Evolutionary conservation across 257 asterid genomes (phyloP).

Genomic region (Catharanthus roseus): DNA sequence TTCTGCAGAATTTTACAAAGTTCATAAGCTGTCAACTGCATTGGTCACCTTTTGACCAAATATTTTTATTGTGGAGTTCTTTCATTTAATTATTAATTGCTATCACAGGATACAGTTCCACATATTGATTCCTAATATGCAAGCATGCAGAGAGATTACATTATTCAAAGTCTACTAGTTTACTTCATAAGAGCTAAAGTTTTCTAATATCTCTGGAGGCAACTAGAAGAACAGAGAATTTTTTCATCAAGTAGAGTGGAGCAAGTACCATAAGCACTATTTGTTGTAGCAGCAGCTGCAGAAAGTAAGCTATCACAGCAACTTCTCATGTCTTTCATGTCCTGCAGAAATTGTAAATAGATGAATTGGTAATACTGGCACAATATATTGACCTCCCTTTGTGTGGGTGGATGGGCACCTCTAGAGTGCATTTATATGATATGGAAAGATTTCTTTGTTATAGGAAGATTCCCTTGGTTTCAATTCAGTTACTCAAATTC

Average conservation of each 20-base stretch:
- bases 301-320: constrained; percentile 89
- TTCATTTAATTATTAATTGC: neutral
- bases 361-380: neutral
- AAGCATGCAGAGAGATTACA: neutral
- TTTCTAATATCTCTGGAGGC: neutral
- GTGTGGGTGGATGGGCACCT: neutral
- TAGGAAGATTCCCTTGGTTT: neutral
- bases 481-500: neutral
- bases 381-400: neutral
- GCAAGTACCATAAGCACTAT: constrained; percentile 78
- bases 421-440: neutral
- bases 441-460: too few relatives aligned
- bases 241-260: neutral
- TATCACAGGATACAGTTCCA: neutral
- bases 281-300: constrained; percentile 95
- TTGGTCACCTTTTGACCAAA: neutral
- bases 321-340: constrained; percentile 87
- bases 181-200: neutral
- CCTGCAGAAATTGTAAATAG: constrained; percentile 42
- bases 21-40: neutral
- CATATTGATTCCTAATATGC: too few relatives aligned
- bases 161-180: neutral
- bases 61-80: neutral
- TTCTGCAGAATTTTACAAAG: neutral
- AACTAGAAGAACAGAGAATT: neutral